These are phyloP conservation scores for Nakazawaea pomicola DNA, from an alignment of 805 yeast species.

Conservation along the genomic window DNA sequence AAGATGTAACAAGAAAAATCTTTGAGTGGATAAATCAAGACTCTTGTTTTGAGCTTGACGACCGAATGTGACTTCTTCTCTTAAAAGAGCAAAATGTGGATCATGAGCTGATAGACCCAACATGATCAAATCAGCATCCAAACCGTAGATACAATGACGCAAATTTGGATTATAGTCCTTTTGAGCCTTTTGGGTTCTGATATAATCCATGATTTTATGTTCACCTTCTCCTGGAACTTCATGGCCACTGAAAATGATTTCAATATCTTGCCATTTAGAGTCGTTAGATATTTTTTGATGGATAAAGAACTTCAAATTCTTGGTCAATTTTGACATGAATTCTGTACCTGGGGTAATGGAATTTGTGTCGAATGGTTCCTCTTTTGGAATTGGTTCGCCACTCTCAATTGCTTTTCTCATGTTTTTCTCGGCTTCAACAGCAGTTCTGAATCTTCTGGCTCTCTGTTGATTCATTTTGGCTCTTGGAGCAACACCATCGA, in stretches of 20 bases:
- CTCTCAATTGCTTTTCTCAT: conserved; percentile 64
- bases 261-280: conserved; percentile 75
- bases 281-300: conserved; percentile 85
- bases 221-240: conserved; percentile 99
- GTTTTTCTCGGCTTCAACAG: conserved; percentile 83
- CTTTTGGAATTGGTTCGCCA: conserved; percentile 75
- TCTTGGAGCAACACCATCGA: conserved; percentile 98
- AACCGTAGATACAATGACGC: conserved; percentile 91
- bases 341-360: conserved; percentile 97
- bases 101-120: conserved; percentile 88
- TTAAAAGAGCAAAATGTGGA: conserved; percentile 88
- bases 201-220: conserved; percentile 93
- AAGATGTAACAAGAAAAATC: conserved; percentile 76
- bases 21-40: conserved; percentile 65
- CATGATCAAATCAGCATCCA: conserved; percentile 95
- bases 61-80: conserved; percentile 96
- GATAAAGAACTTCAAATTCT: conserved; percentile 78
- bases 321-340: conserved; percentile 86
- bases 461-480: conserved; percentile 99
- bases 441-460: conserved; percentile 91
- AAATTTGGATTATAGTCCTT: conserved; percentile 70
- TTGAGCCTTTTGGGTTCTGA: conserved; percentile 74
- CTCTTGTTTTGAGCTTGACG: conserved; percentile 24
- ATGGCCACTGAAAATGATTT: conserved; percentile 82
- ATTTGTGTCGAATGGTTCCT: conserved; percentile 85